Evolutionary conservation across 305 asterid genomes (phyloP), one percentile per base, ranked within the genome.

Genomic region (Coffea humblotiana): DNA sequence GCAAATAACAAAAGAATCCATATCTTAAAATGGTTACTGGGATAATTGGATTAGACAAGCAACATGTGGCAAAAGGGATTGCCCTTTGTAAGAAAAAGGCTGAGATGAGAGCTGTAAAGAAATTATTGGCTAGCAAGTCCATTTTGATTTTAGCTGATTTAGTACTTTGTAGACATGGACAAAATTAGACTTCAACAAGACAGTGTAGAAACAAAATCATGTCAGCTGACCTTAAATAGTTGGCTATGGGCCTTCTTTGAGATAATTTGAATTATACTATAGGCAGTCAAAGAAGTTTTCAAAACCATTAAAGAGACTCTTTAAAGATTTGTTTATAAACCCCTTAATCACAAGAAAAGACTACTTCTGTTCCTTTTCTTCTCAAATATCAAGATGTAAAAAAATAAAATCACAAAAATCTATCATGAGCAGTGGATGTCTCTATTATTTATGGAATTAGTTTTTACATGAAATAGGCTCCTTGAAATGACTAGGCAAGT

Each of bases 281-380:
- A 66, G 65, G 23, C 77, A 74, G 51, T 73, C 18, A 49, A 72
- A 49, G 18, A 45, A 49, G 4, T 72, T 72, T 27, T 15, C 77
- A 49, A 27, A 73, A 51, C 27, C 16, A 49, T 63, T 32, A 74
- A 54, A 35, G 25, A 18, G 43, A 74, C 69, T 35, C n/a, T 19
- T 32, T 13, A 1, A 48, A 25, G 35, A 35, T 58, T 35, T 3
- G 76, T 72, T 23, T 35, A 49, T 13, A 72, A 49, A n/a, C 16
- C 43, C 29, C 47, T 12, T 12, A 48, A 54, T 54, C 35, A 51
- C 32, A 72, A 23, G 40, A 49, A 49, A 72, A 11, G 54, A 15
- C 15, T 48, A 23, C 76, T 15, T 54, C 10, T 25, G 43, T 18
- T 18, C 66, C 40, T 8, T 32, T 58, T 23, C 13, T 45, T 47